A percentile compares a stretch with the other conserved stretches of the same genome.
These are phyloP conservation scores for Sonneratia alba DNA, from an alignment of 345 rosid genomes.

Conservation along the genomic window DNA sequence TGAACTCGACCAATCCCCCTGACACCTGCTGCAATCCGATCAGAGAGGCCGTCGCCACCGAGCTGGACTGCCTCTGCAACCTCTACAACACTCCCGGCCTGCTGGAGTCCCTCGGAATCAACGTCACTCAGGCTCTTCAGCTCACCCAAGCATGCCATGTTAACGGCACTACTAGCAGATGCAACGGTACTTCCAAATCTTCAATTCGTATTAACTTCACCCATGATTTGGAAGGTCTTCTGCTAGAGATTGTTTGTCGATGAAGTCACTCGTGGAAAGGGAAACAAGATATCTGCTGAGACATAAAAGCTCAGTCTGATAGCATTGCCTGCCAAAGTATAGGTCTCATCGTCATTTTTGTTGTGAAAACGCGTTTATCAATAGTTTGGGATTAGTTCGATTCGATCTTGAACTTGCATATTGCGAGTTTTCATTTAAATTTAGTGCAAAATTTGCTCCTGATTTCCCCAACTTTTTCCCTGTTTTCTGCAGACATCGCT, in stretches of 20 bases:
- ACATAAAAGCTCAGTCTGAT: not conserved
- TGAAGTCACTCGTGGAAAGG: not conserved
- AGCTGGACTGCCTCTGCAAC: conserved; percentile 21
- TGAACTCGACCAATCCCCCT: conserved; percentile 21
- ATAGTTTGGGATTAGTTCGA: too few relatives aligned
- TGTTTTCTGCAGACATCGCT: not conserved
- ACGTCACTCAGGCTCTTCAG: conserved; percentile 13
- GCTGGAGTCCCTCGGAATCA: conserved; percentile 10
- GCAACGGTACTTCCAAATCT: conserved; percentile 10
- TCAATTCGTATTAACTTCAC: not conserved
- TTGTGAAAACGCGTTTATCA: not conserved
- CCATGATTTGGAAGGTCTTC: not conserved
- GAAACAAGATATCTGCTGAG: not conserved
- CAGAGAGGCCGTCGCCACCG: conserved; percentile 13
- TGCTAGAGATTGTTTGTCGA: not conserved
- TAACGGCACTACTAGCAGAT: conserved; percentile 1
- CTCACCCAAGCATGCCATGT: conserved; percentile 15
- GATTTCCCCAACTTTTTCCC: not conserved
- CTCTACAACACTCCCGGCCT: conserved; percentile 17
- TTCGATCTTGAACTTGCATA: not conserved
- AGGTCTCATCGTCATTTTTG: not conserved
- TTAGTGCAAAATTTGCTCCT: not conserved
- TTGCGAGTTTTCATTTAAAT: not conserved
- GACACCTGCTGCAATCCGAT: conserved; percentile 20
- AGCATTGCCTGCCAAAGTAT: not conserved